Evolutionary conservation across 306 rosid genomes (phyloP).

Genomic region (Abrus precatorius): DNA sequence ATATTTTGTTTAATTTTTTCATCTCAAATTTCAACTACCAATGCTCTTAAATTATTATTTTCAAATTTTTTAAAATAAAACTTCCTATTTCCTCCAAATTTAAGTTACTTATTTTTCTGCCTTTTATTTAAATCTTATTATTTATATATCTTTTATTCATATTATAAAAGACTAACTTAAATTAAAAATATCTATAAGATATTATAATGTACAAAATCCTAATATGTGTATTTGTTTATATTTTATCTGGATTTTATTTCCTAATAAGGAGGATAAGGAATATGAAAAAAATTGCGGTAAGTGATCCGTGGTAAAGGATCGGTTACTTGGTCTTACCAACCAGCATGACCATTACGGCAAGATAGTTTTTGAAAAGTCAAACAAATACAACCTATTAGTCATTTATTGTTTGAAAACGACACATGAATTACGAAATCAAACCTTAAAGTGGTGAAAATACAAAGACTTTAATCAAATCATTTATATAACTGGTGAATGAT

Average conservation of each 20-base stretch:
- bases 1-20: no score
- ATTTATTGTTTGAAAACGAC: no score
- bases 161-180: background rate
- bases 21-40: background rate
- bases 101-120: background rate
- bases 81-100: background rate
- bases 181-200: background rate
- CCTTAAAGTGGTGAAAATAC: background rate
- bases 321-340: background rate
- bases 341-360: background rate
- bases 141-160: background rate
- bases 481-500: background rate
- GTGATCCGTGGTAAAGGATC: background rate
- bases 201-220: no score
- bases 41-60: background rate
- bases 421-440: no score
- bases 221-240: background rate
- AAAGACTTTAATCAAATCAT: constrained; percentile 17
- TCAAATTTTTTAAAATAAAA: no score
- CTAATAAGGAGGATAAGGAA: background rate
- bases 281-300: background rate
- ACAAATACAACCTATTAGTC: background rate
- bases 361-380: constrained; percentile 18
- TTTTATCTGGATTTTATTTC: background rate
- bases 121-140: background rate